Evolutionary conservation across 2,329 filamentous ascomycete genomes (phyloP).

Genomic region (Aplosporella prunicola): DNA sequence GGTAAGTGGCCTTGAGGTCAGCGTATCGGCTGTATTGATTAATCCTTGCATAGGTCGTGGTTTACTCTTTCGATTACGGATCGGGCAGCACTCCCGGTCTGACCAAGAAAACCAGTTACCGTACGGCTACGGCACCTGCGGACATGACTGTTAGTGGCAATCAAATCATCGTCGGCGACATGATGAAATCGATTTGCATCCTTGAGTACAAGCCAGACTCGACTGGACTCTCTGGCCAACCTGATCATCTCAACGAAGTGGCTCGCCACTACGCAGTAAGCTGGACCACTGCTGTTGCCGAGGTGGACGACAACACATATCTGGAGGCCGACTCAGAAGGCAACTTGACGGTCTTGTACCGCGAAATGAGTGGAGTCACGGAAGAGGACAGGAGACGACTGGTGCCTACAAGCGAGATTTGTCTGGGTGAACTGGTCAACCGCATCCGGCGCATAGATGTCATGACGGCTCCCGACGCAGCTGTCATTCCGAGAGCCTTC

Average conservation of each 20-base stretch:
- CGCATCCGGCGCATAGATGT: conserved; percentile 68
- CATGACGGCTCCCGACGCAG: conserved; percentile 51
- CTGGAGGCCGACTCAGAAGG: conserved; percentile 79
- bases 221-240: conserved; percentile 46
- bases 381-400: conserved; percentile 63
- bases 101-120: conserved; percentile 63
- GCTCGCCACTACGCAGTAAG: conserved; percentile 71
- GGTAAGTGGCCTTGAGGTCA: no score
- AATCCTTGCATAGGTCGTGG: conserved; percentile 40
- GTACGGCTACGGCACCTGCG: conserved; percentile 74
- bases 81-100: conserved; percentile 47
- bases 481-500: conserved; percentile 75
- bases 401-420: conserved; percentile 69
- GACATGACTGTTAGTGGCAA: conserved; percentile 66
- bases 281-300: conserved; percentile 72
- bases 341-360: conserved; percentile 72
- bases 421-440: conserved; percentile 89
- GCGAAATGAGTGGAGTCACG: conserved; percentile 63
- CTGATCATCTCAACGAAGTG: conserved; percentile 59
- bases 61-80: conserved; percentile 47
- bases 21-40: no score
- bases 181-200: conserved; percentile 86
- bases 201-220: conserved; percentile 52
- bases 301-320: conserved; percentile 64
- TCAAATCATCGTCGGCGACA: conserved; percentile 73